Conservation (phyloP, 1,139 yeast genomes). For the Kodamaea sp. region DNA sequence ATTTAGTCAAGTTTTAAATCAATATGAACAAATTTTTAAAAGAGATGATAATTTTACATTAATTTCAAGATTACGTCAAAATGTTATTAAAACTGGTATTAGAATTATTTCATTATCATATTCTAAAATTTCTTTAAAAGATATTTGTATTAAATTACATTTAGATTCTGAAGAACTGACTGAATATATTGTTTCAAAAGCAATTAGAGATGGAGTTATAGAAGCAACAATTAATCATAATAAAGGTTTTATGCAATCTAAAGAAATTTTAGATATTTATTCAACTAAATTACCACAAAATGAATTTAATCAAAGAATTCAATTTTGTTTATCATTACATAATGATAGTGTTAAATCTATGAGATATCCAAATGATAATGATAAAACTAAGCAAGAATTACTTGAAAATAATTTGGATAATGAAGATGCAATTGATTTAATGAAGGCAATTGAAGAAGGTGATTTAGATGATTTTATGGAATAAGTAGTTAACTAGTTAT, state of each 20-base stretch:
- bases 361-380: slow-evolving; percentile 71
- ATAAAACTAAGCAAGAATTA: slow-evolving; percentile 21
- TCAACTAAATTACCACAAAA: slow-evolving; percentile 84
- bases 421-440: slow-evolving; percentile 44
- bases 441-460: slow-evolving; percentile 49
- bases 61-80: slow-evolving; percentile 87
- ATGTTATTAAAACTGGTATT: slow-evolving; percentile 96
- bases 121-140: slow-evolving; percentile 86
- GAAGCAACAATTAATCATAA: slow-evolving; percentile 93
- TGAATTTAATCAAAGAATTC: slow-evolving; percentile 89
- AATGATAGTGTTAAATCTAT: slow-evolving; percentile 92
- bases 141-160: slow-evolving; percentile 83
- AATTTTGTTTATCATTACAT: slow-evolving; percentile 85
- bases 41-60: slow-evolving; percentile 81
- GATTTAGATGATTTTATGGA: slow-evolving; percentile 51
- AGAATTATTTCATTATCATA: slow-evolving; percentile 90
- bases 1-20: slow-evolving; percentile 70
- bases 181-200: slow-evolving; percentile 94
- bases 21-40: slow-evolving; percentile 60
- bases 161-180: slow-evolving; percentile 94
- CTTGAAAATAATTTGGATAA: slow-evolving; percentile 25
- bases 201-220: slow-evolving; percentile 95
- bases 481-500: slow-evolving; percentile 13
- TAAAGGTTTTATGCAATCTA: slow-evolving; percentile 87
- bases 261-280: slow-evolving; percentile 81